Base-by-base conservation (phyloP, 768 basidiomycete species). In the Podaxis rugospora region DNA sequence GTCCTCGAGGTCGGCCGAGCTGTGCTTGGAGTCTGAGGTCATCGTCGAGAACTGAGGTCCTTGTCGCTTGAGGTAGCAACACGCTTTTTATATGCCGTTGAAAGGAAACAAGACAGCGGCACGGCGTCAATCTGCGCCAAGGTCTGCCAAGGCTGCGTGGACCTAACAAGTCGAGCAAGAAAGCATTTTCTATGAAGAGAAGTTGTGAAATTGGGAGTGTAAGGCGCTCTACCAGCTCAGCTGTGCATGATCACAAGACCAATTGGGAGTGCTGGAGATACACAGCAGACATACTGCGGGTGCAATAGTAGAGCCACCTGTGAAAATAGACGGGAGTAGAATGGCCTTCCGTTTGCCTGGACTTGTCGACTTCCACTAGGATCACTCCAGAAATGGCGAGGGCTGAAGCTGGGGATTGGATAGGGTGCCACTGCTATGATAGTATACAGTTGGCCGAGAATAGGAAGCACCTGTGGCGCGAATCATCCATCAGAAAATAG, bases 1-100 rank as follows among this genome's bases (percentile, higher is more conserved):
- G 50, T 67, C 69, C 47, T 66, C 67, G 25, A 66, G 63, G 10
- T 71, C 68, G 21, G 56, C 47, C 9, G 66, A 65, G 47, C 62
- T 64, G 27, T 62, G 57, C 53, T 70, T 69, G 21, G 68, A 68
- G 37, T 66, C 66, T 23, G 64, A 61, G 55, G 69, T 59, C 51
- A 63, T 61, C 64, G 61, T 68, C 54, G 6, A 36, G 27, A 25
- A 23, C 5, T 23, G 55, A 16, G n/a, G 16, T 27, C 9, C 32
- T 21, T 10, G 35, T 14, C 4, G 18, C 35, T 37, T 21, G 3
- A 7, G 35, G 52, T n/a, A 54, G 5, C 18, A 36, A 25, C 35
- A 25, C 18, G 13, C 36, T 25, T 54, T 54, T 39, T 54, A 39
- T 54, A 49, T 27, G 18, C 23, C 14, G 21, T 21, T 49, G 11